A percentile compares a stretch with the other conserved stretches of the same genome.
phyloP scores from a whole-genome alignment of 192 early-diverging fungal species.

The Chytriomyces hyalinus region DNA sequence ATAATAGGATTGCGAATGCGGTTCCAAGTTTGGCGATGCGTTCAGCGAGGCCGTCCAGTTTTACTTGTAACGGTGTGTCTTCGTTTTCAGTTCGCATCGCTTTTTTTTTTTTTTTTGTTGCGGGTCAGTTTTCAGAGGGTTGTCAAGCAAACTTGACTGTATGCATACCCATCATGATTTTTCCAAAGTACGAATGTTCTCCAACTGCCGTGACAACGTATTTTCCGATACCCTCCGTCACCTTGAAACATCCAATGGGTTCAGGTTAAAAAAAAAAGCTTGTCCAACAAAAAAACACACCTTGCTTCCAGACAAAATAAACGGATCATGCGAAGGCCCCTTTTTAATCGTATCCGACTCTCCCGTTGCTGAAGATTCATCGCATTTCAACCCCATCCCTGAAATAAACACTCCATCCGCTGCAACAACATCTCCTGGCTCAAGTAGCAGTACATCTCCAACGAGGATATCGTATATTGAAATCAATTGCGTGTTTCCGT shows the following conservation, averaged over 20 bases:
- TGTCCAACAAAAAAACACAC: neutral
- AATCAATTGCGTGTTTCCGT: slow-evolving; percentile 75
- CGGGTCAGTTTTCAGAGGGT: neutral
- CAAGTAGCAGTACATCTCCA: slow-evolving; percentile 89
- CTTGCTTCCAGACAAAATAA: slow-evolving; percentile 91
- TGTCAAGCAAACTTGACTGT: neutral
- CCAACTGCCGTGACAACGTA: slow-evolving; percentile 88
- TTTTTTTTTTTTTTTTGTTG: neutral
- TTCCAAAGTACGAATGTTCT: slow-evolving; percentile 84
- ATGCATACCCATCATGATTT: slow-evolving; percentile 75
- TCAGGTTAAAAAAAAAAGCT: neutral
- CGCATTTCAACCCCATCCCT: slow-evolving; percentile 83
- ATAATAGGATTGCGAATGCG: slow-evolving; percentile 84
- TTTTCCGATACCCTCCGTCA: slow-evolving; percentile 85
- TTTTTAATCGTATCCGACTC: slow-evolving; percentile 90
- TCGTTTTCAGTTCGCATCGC: slow-evolving; percentile 77
- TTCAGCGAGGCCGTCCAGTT: slow-evolving; percentile 87
- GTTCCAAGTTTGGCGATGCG: slow-evolving; percentile 92
- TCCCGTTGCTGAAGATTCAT: slow-evolving; percentile 92
- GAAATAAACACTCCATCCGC: slow-evolving; percentile 86
- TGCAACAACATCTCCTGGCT: slow-evolving; percentile 92
- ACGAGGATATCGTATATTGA: slow-evolving; percentile 82
- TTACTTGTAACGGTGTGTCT: slow-evolving; percentile 91
- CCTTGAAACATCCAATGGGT: slow-evolving; percentile 26
- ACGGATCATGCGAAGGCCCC: slow-evolving; percentile 70